Conservation (phyloP, 306 rosid genomes). For the Boehmeria nivea region DNA sequence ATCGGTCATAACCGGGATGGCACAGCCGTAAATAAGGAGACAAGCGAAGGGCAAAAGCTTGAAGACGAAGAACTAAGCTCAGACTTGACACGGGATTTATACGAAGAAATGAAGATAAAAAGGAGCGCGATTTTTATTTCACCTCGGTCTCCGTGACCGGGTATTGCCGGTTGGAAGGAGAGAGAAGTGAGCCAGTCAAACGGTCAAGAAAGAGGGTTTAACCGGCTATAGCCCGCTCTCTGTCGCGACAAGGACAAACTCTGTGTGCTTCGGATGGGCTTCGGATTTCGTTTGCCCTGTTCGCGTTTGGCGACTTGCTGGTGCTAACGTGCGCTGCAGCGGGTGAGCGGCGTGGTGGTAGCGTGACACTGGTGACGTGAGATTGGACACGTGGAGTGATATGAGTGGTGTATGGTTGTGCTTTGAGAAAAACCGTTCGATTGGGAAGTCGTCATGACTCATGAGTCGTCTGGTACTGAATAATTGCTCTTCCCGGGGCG, state of each 20-base stretch:
- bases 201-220: background rate
- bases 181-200: background rate
- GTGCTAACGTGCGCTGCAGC: background rate
- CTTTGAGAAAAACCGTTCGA: background rate
- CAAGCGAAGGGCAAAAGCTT: background rate
- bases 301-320: background rate
- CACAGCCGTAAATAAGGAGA: conserved; percentile 14
- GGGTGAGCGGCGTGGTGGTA: background rate
- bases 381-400: conserved; percentile 31
- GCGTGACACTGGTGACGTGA: background rate
- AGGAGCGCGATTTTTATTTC: no score
- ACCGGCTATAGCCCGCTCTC: conserved; percentile 14
- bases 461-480: background rate
- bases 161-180: conserved; percentile 6
- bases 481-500: background rate
- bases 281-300: background rate
- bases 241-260: background rate
- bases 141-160: conserved; percentile 7
- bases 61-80: background rate
- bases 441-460: conserved; percentile 5
- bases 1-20: conserved; percentile 43
- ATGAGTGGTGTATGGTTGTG: background rate
- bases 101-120: background rate
- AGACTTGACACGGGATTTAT: conserved; percentile 5
- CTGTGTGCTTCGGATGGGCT: background rate